Base-by-base conservation (phyloP, 2,329 filamentous ascomycete species). In the Pyricularia sp. region DNA sequence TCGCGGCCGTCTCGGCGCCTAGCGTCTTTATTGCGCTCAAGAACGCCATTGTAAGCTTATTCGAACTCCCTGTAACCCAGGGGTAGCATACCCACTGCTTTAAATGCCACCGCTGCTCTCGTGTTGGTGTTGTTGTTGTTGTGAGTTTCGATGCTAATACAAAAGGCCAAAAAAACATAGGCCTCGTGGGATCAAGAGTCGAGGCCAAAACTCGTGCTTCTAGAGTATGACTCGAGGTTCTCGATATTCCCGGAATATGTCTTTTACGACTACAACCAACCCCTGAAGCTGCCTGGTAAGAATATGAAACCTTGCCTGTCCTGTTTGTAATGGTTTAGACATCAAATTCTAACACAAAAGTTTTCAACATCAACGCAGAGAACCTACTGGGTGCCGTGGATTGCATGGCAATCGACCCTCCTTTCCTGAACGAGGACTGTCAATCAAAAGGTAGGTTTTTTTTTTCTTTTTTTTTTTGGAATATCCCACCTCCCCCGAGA, bases 341-440 rank as follows among this genome's bases (percentile, higher is more conserved):
- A n/a, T 10, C n/a, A 66, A 42, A 69, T 50, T 67, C 65, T 66
- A 68, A 67, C 33, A n/a, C 31, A n/a, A n/a, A n/a, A n/a, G n/a
- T 14, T n/a, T 66, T 17, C 12, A 9, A 36, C 58, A 11, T 36
- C 3, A 9, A 3, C 20, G 6, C 20, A 69, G 68, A 55, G 14
- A 77, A 84, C 42, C 77, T 93, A 50, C 92, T 90, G 75, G 86
- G 85, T 25, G 81, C 79, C 25, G 86, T 90, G 65, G 89, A 93
- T 77, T 84, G 88, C 68, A 84, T 94, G 70, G 89, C 94, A 68
- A 86, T 86, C 73, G 92, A 95, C 75, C 92, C 92, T 10, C 92
- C 92, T 0, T 94, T 94, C 76, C 81, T 94, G 50, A 92, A 87
- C 76, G 86, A 91, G 71, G 91, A 94, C 75, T 94, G 92, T 76